Percentiles rank a stretch among this genome's conserved stretches.
phyloP scores from a whole-genome alignment of 768 basidiomycete species.

The Hypsizygus marmoreus region DNA sequence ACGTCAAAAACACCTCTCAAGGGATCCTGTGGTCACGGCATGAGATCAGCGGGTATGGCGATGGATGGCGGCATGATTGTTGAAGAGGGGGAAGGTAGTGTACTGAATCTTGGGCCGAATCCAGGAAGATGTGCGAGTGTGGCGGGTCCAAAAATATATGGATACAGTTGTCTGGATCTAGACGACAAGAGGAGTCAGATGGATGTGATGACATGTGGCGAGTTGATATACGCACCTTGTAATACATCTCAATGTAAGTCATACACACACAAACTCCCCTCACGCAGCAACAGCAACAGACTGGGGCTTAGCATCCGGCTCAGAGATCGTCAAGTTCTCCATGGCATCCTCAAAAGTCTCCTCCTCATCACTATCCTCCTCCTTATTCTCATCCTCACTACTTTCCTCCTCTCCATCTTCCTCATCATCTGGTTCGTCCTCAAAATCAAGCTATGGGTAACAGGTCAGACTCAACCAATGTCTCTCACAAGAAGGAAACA shows the following conservation, averaged over 20 bases:
- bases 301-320: slow-evolving; percentile 20
- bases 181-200: neutral
- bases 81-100: no score
- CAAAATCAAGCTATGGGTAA: slow-evolving; percentile 70
- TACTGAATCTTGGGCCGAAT: no score
- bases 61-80: no score
- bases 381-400: slow-evolving; percentile 42
- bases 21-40: no score
- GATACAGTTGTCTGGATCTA: no score
- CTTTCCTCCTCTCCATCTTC: slow-evolving; percentile 45
- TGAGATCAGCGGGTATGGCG: no score
- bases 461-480: slow-evolving; percentile 8
- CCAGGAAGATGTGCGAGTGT: no score
- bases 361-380: slow-evolving; percentile 42
- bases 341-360: slow-evolving; percentile 66
- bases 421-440: slow-evolving; percentile 69
- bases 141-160: no score
- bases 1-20: no score
- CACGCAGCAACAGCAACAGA: slow-evolving; percentile 28
- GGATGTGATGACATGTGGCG: neutral
- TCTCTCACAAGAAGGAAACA: slow-evolving; percentile 32
- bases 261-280: slow-evolving; percentile 2
- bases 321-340: slow-evolving; percentile 58
- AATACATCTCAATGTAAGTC: slow-evolving; percentile 7
- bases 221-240: slow-evolving; percentile 10